A percentile compares a stretch with the other conserved stretches of the same genome.
These are phyloP conservation scores for Wilhelminamyces savonicus DNA, from an alignment of 805 yeast genomes.

Conservation along the genomic window DNA sequence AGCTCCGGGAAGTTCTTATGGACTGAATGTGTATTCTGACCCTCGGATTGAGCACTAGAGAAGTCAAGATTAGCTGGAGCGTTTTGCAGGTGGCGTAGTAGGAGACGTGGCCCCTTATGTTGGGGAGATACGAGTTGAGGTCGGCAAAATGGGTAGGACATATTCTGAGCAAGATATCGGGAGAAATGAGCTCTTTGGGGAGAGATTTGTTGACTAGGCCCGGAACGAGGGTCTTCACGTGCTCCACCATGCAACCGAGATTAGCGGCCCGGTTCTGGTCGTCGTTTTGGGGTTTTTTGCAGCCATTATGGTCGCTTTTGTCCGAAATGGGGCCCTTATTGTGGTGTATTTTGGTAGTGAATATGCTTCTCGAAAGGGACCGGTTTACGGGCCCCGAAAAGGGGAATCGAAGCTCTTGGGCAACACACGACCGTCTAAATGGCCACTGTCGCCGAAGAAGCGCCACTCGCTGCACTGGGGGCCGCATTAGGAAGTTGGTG, in stretches of 20 bases:
- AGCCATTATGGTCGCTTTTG: no score
- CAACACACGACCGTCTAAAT: no score
- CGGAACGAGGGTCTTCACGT: slow-evolving; percentile 45
- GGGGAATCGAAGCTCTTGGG: no score
- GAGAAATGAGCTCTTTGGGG: slow-evolving; percentile 38
- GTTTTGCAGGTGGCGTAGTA: slow-evolving; percentile 55
- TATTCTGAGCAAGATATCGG: slow-evolving; percentile 45
- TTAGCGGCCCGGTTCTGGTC: slow-evolving; percentile 38
- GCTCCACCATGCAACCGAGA: slow-evolving; percentile 47
- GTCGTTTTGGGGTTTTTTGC: no score
- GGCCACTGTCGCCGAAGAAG: no score
- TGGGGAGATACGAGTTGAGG: slow-evolving; percentile 46
- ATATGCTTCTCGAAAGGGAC: no score
- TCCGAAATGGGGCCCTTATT: no score
- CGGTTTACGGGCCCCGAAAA: no score
- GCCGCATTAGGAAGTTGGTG: no score
- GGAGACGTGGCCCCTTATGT: slow-evolving; percentile 47
- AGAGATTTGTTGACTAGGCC: slow-evolving; percentile 39
- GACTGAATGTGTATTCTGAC: slow-evolving; percentile 48
- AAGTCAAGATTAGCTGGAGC: slow-evolving; percentile 46
- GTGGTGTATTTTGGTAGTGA: no score
- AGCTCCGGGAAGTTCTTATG: slow-evolving; percentile 27
- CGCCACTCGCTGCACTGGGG: no score
- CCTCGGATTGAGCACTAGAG: slow-evolving; percentile 48
- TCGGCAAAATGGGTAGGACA: slow-evolving; percentile 46